Evolutionary conservation across 225 moss, liverwort and hornwort species (phyloP), one percentile per base, ranked within the genome.

Genomic region (Takakia lepidozioides): DNA sequence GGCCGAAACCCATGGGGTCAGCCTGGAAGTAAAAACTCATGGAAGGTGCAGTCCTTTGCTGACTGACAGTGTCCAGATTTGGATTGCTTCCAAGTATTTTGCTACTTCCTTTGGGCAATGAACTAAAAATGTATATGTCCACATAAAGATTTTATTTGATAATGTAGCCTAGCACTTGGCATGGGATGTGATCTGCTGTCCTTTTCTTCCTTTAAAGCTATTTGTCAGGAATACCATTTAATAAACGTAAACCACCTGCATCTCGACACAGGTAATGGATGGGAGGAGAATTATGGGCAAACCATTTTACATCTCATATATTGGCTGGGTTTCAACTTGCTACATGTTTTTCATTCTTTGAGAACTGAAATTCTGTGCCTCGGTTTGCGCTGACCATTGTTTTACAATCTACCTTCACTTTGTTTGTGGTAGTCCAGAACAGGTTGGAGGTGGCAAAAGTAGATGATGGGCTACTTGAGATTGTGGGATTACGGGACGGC

Each of bases 1-100:
- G 98, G 98, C 34, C 74, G 87, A 49, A 85, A 99, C 60, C 85
- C 83, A 55, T 99, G 98, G 98, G 98, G 98, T 30, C 70, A 76
- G 22, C 98, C 98, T 28, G 83, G 85, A 49, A 53, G 63, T 38
- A 55, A 43, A 0, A 66, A 21, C 52, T 63, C 23, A 57, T 48
- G 58, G 60, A 82, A 73, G 87, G 95, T 98, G 38, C n/a, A n/a
- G n/a, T n/a, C n/a, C n/a, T n/a, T n/a, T n/a, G n/a, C n/a, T n/a
- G n/a, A n/a, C n/a, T n/a, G n/a, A n/a, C n/a, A n/a, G n/a, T n/a
- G n/a, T n/a, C n/a, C 20, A 15, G 28, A 20, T 36, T 52, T 26
- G 24, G 15, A 38, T 4, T 15, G 24, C 32, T 41, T 16, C 20
- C 8, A 17, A 17, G 7, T 41, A 6, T 40, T 2, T 17, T 38